Evolutionary conservation across 148 eudicot genomes (phyloP).

Genomic region (Chenopodium album): DNA sequence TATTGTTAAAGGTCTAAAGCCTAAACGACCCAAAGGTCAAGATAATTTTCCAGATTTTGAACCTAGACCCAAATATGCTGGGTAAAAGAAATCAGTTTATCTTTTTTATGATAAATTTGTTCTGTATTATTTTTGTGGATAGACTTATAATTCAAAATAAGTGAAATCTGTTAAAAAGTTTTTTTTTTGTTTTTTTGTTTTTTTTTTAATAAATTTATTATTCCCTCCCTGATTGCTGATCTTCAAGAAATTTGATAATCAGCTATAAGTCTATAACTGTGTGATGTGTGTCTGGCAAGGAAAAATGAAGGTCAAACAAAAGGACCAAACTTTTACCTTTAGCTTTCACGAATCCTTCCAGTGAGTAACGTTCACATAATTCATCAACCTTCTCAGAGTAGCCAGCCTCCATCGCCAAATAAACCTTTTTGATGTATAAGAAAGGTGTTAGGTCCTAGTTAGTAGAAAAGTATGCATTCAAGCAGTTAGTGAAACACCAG

Average conservation of each 20-base stretch:
- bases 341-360: slow-evolving; percentile 66
- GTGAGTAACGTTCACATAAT: slow-evolving; percentile 75
- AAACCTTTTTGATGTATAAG: slow-evolving; percentile 46
- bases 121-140: neutral
- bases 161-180: neutral
- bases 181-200: too few species aligned
- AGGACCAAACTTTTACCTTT: slow-evolving; percentile 42
- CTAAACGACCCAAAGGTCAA: neutral
- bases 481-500: neutral
- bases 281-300: neutral
- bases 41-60: neutral
- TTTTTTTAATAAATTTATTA: neutral
- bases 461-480: neutral
- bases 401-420: slow-evolving; percentile 99
- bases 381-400: slow-evolving; percentile 90
- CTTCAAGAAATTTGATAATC: neutral
- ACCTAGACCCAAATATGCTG: neutral
- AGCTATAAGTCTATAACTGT: neutral
- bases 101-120: neutral
- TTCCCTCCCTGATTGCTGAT: neutral
- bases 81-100: neutral
- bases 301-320: neutral
- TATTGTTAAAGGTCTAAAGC: neutral
- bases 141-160: neutral
- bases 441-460: slow-evolving; percentile 18